These are phyloP conservation scores for Pochonia chlamydosporia DNA, from an alignment of 2,329 filamentous ascomycete species.

Conservation along the genomic window DNA sequence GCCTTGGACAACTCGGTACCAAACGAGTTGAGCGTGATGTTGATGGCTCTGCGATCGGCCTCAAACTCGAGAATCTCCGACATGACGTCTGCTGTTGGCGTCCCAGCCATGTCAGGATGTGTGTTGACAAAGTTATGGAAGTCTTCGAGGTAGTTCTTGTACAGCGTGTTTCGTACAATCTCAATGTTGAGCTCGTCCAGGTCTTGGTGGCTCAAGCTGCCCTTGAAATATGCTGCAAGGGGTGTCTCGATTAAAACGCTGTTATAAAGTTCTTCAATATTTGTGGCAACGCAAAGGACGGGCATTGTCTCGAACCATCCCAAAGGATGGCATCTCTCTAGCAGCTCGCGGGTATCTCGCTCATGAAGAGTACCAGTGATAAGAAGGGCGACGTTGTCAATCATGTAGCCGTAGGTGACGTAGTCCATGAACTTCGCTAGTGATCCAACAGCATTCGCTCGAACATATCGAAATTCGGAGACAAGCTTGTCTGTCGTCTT, in stretches of 20 bases:
- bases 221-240: constrained; percentile 94
- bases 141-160: constrained; percentile 99
- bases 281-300: constrained; percentile 93
- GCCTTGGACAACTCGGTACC: constrained; percentile 92
- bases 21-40: constrained; percentile 98
- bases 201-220: constrained; percentile 90
- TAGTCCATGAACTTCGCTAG: constrained; percentile 97
- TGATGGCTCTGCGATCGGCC: constrained; percentile 93
- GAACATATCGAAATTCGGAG: constrained; percentile 92
- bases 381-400: constrained; percentile 95
- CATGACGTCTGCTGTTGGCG: constrained; percentile 92
- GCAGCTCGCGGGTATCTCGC: constrained; percentile 87
- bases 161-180: constrained; percentile 95
- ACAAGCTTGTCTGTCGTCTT: constrained; percentile 98
- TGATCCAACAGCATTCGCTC: constrained; percentile 86
- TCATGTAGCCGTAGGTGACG: constrained; percentile 99
- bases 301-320: constrained; percentile 99
- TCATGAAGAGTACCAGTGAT: constrained; percentile 98
- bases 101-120: constrained; percentile 77
- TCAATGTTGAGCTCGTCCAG: constrained; percentile 98
- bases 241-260: constrained; percentile 96
- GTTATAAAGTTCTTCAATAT: constrained; percentile 98
- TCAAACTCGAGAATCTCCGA: constrained; percentile 93
- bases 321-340: constrained; percentile 92
- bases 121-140: constrained; percentile 94